Evolutionary conservation across 2,329 filamentous ascomycete genomes (phyloP).

Genomic region (Aspergillus sp.): DNA sequence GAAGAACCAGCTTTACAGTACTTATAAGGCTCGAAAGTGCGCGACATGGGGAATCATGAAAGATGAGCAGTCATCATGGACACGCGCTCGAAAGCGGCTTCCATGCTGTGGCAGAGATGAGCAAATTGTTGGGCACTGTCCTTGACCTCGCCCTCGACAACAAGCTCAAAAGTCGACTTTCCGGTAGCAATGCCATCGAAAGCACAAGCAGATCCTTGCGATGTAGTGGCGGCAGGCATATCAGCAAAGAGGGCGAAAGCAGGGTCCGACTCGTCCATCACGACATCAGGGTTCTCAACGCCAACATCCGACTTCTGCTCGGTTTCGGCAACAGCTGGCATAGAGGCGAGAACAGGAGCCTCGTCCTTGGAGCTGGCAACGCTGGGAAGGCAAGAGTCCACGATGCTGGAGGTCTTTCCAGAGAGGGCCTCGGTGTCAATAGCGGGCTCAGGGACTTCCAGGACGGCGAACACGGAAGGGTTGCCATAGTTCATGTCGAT

Average conservation of each 20-base stretch:
- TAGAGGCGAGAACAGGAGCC: slow-evolving; percentile 50
- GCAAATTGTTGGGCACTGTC: slow-evolving; percentile 36
- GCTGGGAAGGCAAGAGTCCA: slow-evolving; percentile 45
- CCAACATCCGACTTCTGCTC: slow-evolving; percentile 22
- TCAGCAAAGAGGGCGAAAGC: slow-evolving; percentile 55
- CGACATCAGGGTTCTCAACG: slow-evolving; percentile 40
- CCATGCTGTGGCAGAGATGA: slow-evolving; percentile 43
- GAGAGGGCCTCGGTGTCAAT: slow-evolving; percentile 66
- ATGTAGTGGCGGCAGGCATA: slow-evolving; percentile 42
- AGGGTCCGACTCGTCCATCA: slow-evolving; percentile 58
- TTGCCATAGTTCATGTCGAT: slow-evolving; percentile 50
- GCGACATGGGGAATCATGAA: slow-evolving; percentile 36
- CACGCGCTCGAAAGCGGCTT: slow-evolving; percentile 46
- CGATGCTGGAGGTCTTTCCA: slow-evolving; percentile 66
- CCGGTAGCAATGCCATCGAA: slow-evolving; percentile 61
- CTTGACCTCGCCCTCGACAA: slow-evolving; percentile 50
- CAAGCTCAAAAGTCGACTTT: slow-evolving; percentile 68
- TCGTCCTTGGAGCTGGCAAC: slow-evolving; percentile 51
- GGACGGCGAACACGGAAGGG: slow-evolving; percentile 63
- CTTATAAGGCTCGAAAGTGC: slow-evolving; percentile 18
- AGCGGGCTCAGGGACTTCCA: slow-evolving; percentile 66
- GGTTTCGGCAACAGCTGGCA: slow-evolving; percentile 24
- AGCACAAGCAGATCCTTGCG: slow-evolving; percentile 31
- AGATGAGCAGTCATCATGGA: slow-evolving; percentile 44
- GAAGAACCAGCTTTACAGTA: slow-evolving; percentile 23